Conservation (phyloP, 345 rosid genomes). For the Clausena lansium region DNA sequence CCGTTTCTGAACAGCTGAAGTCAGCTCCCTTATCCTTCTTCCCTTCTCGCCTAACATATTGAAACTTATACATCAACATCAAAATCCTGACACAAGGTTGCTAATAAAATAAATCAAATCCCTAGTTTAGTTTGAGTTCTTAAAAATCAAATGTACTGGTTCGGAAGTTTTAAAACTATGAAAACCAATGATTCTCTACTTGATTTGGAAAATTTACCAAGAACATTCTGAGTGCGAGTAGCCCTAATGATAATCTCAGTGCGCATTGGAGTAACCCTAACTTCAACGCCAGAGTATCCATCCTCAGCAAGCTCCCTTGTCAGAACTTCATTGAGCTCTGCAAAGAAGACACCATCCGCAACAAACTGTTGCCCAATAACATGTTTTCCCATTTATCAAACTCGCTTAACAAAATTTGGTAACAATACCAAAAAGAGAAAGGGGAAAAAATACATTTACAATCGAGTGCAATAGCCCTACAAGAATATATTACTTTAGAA, state of each 20-base stretch:
- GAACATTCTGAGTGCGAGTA: constrained; percentile 83
- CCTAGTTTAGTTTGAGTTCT: too few relatives aligned
- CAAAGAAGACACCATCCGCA: constrained; percentile 76
- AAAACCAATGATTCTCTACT: too few relatives aligned
- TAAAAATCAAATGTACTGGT: too few relatives aligned
- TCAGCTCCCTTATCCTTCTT: constrained; percentile 77
- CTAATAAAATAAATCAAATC: too few relatives aligned
- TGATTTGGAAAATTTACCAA: constrained; percentile 39
- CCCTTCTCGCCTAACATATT: constrained; percentile 67
- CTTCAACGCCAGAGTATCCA: constrained; percentile 94
- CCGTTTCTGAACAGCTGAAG: constrained; percentile 70
- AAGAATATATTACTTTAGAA: not conserved
- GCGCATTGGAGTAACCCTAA: constrained; percentile 85
- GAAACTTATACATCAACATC: not conserved
- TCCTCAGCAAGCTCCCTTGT: constrained; percentile 85
- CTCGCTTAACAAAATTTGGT: not conserved
- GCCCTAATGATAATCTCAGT: constrained; percentile 90
- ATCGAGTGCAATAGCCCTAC: not conserved
- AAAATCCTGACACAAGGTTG: not conserved
- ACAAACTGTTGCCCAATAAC: constrained; percentile 46
- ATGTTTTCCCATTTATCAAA: not conserved
- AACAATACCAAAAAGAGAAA: not conserved
- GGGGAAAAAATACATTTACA: not conserved
- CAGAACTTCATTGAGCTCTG: constrained; percentile 71
- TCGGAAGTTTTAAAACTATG: too few relatives aligned